Evolutionary conservation across 176 grass and related monocot genomes (phyloP), one percentile per base, ranked within the genome.

Genomic region (Oryza meridionalis): DNA sequence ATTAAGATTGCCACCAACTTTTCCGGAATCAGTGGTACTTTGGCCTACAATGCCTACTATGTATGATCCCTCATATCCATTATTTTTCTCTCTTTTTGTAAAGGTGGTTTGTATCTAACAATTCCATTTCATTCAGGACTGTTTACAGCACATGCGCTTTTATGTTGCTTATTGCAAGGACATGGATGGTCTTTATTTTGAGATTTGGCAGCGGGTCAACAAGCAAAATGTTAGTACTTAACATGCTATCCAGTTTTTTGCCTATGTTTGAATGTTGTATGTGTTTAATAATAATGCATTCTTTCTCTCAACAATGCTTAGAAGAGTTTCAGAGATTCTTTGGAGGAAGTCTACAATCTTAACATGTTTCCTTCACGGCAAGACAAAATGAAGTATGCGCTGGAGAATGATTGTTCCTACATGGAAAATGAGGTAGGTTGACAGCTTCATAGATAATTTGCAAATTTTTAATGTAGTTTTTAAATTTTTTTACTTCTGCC

Each of bases 1-100:
- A 84, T 66, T 16, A 84, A 84, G 82, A 84, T 84, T 45, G 63
- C 72, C 47, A n/a, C 82, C 24, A 9, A 32, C 32, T 84, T 84
- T 67, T 19, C 45, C 72, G 43, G 76, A 31, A 84, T 84, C 9
- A 55, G 72, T 29, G n/a, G 6, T 32, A 9, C 26, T 40, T 83
- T 84, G 10, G 29, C 72, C 27, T 32, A 15, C 42, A 68, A 8
- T 27, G 72, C 45, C 72, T 76, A 55, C 64, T 1, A 21, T 9
- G 72, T 84, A 84, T 2, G 81, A 82, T 83, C n/a, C 63, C 21
- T 75, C 40, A 53, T 8, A 40, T 13, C 13, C 13, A 9, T 29
- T 76, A 66, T 19, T 55, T 76, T 76, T 29, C 19, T 84, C 47
- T 55, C 24, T 5, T 9, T 49, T 42, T 42, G 7, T 9, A 11